A percentile compares a stretch with the other conserved stretches of the same genome.
Evolutionary conservation across 306 rosid species (phyloP).

Genomic region (Pueraria montana): DNA sequence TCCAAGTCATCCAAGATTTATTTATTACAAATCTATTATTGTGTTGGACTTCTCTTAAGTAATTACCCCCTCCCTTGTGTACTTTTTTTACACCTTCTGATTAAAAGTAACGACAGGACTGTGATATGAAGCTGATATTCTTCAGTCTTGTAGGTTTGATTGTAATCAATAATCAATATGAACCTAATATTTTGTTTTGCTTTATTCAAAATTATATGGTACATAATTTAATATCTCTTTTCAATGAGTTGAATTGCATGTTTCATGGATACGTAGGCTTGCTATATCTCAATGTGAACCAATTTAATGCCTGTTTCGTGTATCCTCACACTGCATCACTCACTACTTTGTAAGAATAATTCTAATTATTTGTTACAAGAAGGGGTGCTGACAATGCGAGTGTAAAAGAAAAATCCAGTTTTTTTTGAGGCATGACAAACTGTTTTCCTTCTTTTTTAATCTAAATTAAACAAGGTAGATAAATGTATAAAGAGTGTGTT

Average conservation of each 20-base stretch:
- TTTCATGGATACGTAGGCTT: conserved; percentile 5
- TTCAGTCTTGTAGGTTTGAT: conserved; percentile 10
- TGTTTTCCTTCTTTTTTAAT: background rate
- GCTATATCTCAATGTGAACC: conserved; percentile 7
- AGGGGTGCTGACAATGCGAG: background rate
- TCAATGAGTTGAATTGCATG: conserved; percentile 33
- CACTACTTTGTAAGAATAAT: background rate
- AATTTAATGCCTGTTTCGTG: background rate
- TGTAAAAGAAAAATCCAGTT: background rate
- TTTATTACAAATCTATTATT: background rate
- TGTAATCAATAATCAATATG: background rate
- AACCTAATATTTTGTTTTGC: conserved; percentile 9
- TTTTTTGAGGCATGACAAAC: background rate
- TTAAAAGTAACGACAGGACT: background rate
- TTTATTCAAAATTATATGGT: conserved; percentile 3
- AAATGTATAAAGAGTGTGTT: no score
- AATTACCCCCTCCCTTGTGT: background rate
- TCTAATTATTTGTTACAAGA: background rate
- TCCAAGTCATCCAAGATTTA: background rate
- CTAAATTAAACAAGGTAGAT: background rate
- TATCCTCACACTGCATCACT: background rate
- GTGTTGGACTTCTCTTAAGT: conserved; percentile 4
- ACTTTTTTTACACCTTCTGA: background rate
- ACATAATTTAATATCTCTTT: conserved; percentile 8
- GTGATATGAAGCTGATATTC: background rate